Base-by-base conservation (phyloP, 768 basidiomycete genomes). In the Trametes punicea region DNA sequence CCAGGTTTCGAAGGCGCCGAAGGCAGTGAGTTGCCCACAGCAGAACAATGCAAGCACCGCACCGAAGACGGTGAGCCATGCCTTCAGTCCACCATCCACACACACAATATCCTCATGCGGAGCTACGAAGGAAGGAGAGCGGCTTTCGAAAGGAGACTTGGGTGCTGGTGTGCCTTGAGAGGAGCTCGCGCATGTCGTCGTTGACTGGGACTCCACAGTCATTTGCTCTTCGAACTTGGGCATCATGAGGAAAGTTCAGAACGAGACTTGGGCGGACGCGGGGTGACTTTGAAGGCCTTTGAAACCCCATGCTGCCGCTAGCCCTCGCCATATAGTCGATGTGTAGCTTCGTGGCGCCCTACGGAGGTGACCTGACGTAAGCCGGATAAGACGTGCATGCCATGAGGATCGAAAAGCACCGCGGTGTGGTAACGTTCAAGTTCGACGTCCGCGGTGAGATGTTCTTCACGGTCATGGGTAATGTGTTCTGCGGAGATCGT, bases 31-130 rank as follows among this genome's bases (percentile, higher is more conserved):
- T 30, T 60, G 55, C 8, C 59, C 59, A 30, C 51, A 82, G 62
- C 78, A 83, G 68, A 87, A 81, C 8, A 88, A 73, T 4, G 81
- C 80, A 23, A 85, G 64, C 64, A 83, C 84, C 0, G 84, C 82
- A 0, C 87, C 87, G 27, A 81, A 64, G 39, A 88, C 80, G 0
- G 81, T 75, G 11, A 87, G 63, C 70, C 76, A 75, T 0, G 67
- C 71, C 31, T 57, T 38, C 33, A 63, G 56, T 3, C 71, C 71
- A 48, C 74, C 62, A 40, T 70, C 67, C 11, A 65, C 68, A 34
- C 55, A 68, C 9, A 55, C 65, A 0, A 11, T 2, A n/a, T 46
- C 44, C 2, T 38, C 33, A n/a, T 9, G 33, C 2, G n/a, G n/a
- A 9, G 21, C 13, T 5, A 31, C 13, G 15, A 41, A 41, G 13